Evolutionary conservation across 352 stramenopile genomes (phyloP).

Genomic region (Achlya hypogyna): DNA sequence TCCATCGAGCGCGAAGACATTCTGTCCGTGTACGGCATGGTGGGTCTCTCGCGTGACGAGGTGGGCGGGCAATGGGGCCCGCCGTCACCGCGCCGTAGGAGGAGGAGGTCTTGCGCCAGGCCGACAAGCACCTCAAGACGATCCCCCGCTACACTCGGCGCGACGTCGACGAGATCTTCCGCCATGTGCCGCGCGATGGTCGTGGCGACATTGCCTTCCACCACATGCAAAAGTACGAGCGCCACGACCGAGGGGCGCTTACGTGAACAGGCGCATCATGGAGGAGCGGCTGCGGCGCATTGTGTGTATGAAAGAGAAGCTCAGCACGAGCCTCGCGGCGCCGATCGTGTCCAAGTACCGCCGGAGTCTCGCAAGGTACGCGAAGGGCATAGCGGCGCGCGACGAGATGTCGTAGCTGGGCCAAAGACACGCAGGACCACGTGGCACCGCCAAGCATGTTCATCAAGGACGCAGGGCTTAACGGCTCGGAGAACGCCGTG

Average conservation of each 20-base stretch:
- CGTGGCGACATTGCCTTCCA: conserved; percentile 64
- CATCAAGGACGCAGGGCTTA: conserved; percentile 60
- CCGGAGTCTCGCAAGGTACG: conserved; percentile 26
- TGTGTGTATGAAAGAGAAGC: conserved; percentile 57
- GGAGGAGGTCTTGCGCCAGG: conserved; percentile 64
- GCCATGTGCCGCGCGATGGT: conserved; percentile 28
- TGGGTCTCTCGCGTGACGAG: conserved; percentile 51
- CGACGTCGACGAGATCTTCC: conserved; percentile 57
- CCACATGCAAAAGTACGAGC: conserved; percentile 50
- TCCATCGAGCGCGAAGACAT: conserved; percentile 79
- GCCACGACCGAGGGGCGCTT: too few relatives aligned
- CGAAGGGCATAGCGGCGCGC: background rate
- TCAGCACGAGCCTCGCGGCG: conserved; percentile 40
- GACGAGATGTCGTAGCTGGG: background rate
- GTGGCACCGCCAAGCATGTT: conserved; percentile 60
- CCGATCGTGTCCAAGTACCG: conserved; percentile 44
- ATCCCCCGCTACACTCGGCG: conserved; percentile 54
- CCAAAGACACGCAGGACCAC: conserved; percentile 32
- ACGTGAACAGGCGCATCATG: conserved; percentile 30
- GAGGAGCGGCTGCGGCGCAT: conserved; percentile 52
- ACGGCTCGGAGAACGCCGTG: conserved; percentile 50
- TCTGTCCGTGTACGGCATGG: conserved; percentile 56
- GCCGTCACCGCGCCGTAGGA: conserved; percentile 6
- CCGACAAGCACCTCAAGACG: conserved; percentile 50
- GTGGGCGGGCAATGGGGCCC: conserved; percentile 16